Percentiles rank a stretch among this genome's conserved stretches.
Conservation (phyloP, 2,329 filamentous ascomycete species). For the Phaeophleospora eucalypticola region DNA sequence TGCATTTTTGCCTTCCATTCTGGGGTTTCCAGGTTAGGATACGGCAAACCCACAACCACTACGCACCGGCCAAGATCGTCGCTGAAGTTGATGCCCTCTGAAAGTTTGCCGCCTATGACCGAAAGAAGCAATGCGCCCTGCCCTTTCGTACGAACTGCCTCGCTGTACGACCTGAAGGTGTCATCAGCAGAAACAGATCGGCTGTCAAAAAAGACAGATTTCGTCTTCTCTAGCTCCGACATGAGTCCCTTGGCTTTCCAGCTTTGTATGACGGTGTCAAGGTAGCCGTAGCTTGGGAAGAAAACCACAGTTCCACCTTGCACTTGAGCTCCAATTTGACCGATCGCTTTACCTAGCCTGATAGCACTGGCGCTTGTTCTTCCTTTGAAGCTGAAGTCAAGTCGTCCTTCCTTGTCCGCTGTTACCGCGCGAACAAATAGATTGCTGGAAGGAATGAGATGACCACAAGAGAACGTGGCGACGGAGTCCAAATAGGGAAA, state of each 20-base stretch:
- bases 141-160: slow-evolving; percentile 52
- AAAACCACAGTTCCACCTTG: slow-evolving; percentile 91
- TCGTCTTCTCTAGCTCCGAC: slow-evolving; percentile 15
- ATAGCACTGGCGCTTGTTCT: slow-evolving; percentile 63
- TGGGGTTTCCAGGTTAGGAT: slow-evolving; percentile 81
- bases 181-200: slow-evolving; percentile 60
- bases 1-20: slow-evolving; percentile 92
- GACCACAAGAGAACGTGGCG: slow-evolving; percentile 82
- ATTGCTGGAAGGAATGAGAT: slow-evolving; percentile 82
- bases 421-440: slow-evolving; percentile 72
- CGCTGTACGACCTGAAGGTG: slow-evolving; percentile 67
- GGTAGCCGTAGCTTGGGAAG: slow-evolving; percentile 91
- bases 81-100: slow-evolving; percentile 97
- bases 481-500: slow-evolving; percentile 71
- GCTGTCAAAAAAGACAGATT: slow-evolving; percentile 53
- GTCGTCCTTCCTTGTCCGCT: slow-evolving; percentile 47
- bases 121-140: slow-evolving; percentile 78
- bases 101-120: slow-evolving; percentile 90
- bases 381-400: slow-evolving; percentile 85
- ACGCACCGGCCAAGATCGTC: slow-evolving; percentile 85
- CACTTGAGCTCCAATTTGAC: slow-evolving; percentile 67
- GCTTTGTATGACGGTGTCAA: slow-evolving; percentile 61
- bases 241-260: slow-evolving; percentile 39
- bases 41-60: slow-evolving; percentile 86
- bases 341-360: slow-evolving; percentile 69